Evolutionary conservation across 2,329 filamentous ascomycete species (phyloP), one percentile per base, ranked within the genome.

Genomic region (Trichoderma lentiforme): DNA sequence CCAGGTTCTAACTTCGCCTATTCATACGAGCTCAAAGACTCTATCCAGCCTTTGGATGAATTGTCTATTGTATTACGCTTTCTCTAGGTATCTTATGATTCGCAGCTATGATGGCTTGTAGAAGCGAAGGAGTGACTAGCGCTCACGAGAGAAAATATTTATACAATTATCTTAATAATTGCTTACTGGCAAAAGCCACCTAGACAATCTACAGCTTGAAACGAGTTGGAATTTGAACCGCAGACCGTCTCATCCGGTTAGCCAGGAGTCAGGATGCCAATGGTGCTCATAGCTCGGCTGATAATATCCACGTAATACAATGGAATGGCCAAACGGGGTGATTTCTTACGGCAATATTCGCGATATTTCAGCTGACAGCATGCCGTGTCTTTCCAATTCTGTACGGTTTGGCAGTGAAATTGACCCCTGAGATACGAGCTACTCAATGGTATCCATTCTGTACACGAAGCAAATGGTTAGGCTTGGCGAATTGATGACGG

Each of bases 11-110:
- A 7, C 15, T 18, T 4, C 15, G 6, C 3, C 15, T 4, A n/a
- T 43, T 43, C 15, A 1, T 3, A 43, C 3, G 39, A n/a, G 7
- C 3, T 3, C 4, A 4, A n/a, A n/a, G 3, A 4, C 7, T 0
- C 6, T 43, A n/a, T 43, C 39, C 39, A 43, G 3, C 7, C 7
- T 43, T 9, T 43, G 3, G 0, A 43, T 43, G 15, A 9, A n/a
- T n/a, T 9, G 7, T 43, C 15, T 8, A 4, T 18, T 43, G 39
- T 7, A 18, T 9, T n/a, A 43, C 39, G 39, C 39, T 43, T 0
- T 18, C 36, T 9, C 6, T 18, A 9, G 39, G 15, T 9, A 43
- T 43, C 39, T 43, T 9, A 43, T 1, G 7, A n/a, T n/a, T 18
- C 1, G 39, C 39, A 43, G 39, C 7, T 0, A n/a, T 8, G 15